Base-by-base conservation (phyloP, 305 asterid genomes). In the Ilex paraguariensis region DNA sequence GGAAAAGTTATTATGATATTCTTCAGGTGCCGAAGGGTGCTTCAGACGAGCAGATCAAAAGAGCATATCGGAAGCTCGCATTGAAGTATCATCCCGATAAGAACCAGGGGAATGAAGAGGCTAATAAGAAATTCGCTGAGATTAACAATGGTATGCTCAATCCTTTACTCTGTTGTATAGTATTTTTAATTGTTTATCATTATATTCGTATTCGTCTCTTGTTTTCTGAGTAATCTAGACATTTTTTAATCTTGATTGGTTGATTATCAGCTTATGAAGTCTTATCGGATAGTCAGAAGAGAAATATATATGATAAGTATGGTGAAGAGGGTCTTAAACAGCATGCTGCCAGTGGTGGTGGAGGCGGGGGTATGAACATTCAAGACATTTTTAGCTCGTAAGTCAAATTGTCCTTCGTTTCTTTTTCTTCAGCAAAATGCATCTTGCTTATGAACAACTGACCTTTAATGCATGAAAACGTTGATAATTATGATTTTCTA, bases 301-400 rank as follows among this genome's bases (percentile, higher is more conserved):
- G 95, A 77, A 75, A 76, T 31, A 90, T 93, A 53, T 93, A 90
- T 69, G 98, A 93, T 73, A 83, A 80, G 55, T 87, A 93, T 64
- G 98, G 98, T 1, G 97, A 90, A 64, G 98, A 93, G 60, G 98
- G 98, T 60, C 94, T 93, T 54, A 93, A 90, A 61, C 97, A 93
- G 82, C 97, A 93, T 69, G 92, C 92, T 14, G 96, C 97, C 40
- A 77, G 71, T 72, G 97, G 98, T 7, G 95, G 91, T 16, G 66
- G 95, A 67, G 84, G 96, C 57, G 96, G 86, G 4, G 98, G 98
- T 50, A 84, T 87, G 95, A 93, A 93, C 69, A 81, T 93, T 65
- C 91, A 93, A 61, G 98, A 93, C 70, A 84, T 93, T 61, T 90
- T 93, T 66, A 84, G 94, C 83, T 83, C 86, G 97, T 93, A 83